Conservation (phyloP, 352 stramenopile species). For the Pythium volutum region DNA sequence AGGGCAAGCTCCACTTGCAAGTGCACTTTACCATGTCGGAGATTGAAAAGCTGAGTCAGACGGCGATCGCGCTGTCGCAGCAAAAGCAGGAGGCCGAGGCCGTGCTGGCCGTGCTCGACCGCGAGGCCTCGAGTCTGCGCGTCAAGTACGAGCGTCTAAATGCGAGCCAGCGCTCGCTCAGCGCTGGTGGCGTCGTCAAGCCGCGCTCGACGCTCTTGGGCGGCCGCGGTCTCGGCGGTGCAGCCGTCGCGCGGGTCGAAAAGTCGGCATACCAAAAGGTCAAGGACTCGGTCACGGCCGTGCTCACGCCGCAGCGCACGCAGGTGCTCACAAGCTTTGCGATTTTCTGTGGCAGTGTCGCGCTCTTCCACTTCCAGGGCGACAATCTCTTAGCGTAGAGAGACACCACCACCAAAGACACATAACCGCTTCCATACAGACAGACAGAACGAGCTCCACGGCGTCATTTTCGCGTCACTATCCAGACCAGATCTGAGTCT, state of each 20-base stretch:
- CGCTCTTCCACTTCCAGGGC: constrained; percentile 79
- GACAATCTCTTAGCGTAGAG: constrained; percentile 79
- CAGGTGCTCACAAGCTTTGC: constrained; percentile 67
- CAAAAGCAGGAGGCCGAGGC: constrained; percentile 80
- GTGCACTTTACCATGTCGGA: constrained; percentile 70
- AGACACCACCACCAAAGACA: constrained; percentile 9
- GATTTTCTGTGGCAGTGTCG: constrained; percentile 74
- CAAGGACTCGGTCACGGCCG: constrained; percentile 54
- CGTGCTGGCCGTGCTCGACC: constrained; percentile 56
- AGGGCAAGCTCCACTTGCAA: constrained; percentile 56
- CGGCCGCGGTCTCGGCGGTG: constrained; percentile 40
- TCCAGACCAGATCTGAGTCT: too few species aligned
- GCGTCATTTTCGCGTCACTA: too few species aligned
- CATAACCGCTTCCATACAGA: not conserved
- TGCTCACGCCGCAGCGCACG: constrained; percentile 72
- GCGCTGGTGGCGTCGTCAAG: constrained; percentile 52
- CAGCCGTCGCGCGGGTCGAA: constrained; percentile 24
- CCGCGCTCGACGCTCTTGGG: constrained; percentile 49
- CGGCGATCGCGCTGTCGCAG: constrained; percentile 69
- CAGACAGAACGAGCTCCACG: not conserved
- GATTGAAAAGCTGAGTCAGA: constrained; percentile 69
- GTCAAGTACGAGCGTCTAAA: constrained; percentile 83
- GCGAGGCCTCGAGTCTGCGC: constrained; percentile 68
- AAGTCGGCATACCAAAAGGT: constrained; percentile 69
- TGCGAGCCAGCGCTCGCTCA: constrained; percentile 69